These are phyloP conservation scores for Eucalyptus polyanthemos DNA, from an alignment of 345 rosid genomes.

Conservation along the genomic window DNA sequence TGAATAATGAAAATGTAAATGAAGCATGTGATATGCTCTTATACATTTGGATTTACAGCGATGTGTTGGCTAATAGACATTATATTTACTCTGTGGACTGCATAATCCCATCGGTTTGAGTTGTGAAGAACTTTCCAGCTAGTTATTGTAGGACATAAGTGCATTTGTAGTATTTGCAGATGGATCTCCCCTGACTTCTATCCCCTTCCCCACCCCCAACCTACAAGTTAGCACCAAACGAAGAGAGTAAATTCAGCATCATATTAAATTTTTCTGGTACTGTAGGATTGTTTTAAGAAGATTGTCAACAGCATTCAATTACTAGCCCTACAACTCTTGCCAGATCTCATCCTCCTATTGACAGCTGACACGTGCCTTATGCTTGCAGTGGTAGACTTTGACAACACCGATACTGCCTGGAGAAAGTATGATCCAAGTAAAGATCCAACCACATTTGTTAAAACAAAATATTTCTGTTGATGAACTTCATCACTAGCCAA, in stretches of 20 bases:
- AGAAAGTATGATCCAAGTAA: slow-evolving; percentile 55
- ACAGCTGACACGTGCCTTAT: not conserved
- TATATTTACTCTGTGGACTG: not conserved
- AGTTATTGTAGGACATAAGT: not conserved
- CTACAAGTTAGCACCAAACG: not conserved
- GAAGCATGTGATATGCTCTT: not conserved
- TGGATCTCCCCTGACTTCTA: not conserved
- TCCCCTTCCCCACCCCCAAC: not conserved
- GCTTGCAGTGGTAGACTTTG: slow-evolving; percentile 50
- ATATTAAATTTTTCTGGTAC: not conserved
- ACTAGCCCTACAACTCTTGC: not conserved
- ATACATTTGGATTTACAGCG: not conserved
- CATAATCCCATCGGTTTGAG: not conserved
- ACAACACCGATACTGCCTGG: slow-evolving; percentile 63
- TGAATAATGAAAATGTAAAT: not conserved
- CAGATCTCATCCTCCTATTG: not conserved
- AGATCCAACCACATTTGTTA: not conserved
- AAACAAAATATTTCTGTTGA: not conserved
- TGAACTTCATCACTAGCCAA: not conserved
- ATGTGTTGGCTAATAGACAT: not conserved
- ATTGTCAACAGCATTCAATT: not conserved
- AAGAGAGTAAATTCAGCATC: not conserved
- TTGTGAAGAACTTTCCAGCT: not conserved
- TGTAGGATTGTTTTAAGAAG: not conserved
- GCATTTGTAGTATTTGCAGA: not conserved